Evolutionary conservation across 768 basidiomycete genomes (phyloP).

Genomic region (Trametes coccinea): DNA sequence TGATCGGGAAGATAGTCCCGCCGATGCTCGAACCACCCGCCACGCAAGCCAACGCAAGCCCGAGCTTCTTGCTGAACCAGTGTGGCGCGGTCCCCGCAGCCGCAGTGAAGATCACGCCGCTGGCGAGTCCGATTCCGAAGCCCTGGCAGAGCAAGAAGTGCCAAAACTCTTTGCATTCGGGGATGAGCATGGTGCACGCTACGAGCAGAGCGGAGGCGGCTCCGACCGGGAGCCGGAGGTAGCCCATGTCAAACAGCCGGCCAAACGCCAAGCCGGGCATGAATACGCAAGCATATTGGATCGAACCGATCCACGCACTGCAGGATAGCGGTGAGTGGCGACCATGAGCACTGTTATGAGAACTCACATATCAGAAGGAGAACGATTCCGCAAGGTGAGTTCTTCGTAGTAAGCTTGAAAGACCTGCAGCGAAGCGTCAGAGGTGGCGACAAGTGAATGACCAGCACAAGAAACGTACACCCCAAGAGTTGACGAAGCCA

Average conservation of each 20-base stretch:
- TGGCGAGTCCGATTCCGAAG: constrained; percentile 50
- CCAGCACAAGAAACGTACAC: constrained; percentile 44
- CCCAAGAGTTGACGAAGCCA: constrained; percentile 75
- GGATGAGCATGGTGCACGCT: constrained; percentile 57
- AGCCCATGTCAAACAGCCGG: constrained; percentile 72
- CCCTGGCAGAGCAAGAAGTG: constrained; percentile 79
- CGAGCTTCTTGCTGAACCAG: constrained; percentile 67
- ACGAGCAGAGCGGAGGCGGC: constrained; percentile 52
- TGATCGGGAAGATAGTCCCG: constrained; percentile 67
- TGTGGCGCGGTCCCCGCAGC: constrained; percentile 61
- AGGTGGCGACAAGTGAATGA: too few relatives aligned
- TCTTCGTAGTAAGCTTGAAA: constrained; percentile 75
- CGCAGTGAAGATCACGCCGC: constrained; percentile 63
- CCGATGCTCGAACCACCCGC: constrained; percentile 70
- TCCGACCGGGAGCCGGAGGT: constrained; percentile 53
- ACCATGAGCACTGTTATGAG: neutral
- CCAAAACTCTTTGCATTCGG: constrained; percentile 74
- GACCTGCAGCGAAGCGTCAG: constrained; percentile 40
- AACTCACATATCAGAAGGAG: constrained; percentile 62
- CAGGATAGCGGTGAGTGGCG: constrained; percentile 34
- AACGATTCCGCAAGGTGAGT: constrained; percentile 45
- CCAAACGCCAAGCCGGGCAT: constrained; percentile 63
- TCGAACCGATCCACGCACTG: constrained; percentile 81
- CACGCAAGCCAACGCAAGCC: constrained; percentile 58
- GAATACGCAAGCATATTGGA: constrained; percentile 64